Conservation (phyloP, 2,329 filamentous ascomycete genomes). For the Ceratocystis destructans region DNA sequence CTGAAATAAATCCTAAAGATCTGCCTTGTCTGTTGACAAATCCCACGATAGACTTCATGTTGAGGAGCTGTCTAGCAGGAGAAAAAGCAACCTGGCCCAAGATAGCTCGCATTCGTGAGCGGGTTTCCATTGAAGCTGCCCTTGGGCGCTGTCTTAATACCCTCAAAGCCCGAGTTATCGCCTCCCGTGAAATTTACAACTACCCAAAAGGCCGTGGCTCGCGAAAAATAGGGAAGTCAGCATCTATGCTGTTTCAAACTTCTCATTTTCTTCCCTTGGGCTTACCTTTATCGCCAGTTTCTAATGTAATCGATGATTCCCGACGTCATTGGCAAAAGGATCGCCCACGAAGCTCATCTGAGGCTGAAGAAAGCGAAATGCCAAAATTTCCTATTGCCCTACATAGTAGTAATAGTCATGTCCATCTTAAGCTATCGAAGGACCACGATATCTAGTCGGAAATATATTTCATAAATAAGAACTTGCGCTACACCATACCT, state of each 20-base stretch:
- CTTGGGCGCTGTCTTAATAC: conserved; percentile 61
- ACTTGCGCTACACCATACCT: too few relatives aligned
- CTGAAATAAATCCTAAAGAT: conserved; percentile 60
- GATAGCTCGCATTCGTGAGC: conserved; percentile 69
- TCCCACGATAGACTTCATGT: conserved; percentile 76
- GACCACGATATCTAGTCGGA: not conserved
- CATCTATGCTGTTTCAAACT: not conserved
- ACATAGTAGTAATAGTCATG: not conserved
- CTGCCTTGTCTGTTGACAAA: conserved; percentile 69
- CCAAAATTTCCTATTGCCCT: not conserved
- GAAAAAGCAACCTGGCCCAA: conserved; percentile 89
- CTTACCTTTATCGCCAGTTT: not conserved
- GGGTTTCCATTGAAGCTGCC: conserved; percentile 77
- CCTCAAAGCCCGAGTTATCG: conserved; percentile 45
- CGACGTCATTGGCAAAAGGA: not conserved
- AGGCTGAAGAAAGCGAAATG: not conserved
- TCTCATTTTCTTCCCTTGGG: not conserved
- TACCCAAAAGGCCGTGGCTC: not conserved
- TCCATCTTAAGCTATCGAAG: not conserved
- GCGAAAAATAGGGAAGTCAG: not conserved
- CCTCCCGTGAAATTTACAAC: conserved; percentile 27
- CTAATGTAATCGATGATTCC: not conserved
- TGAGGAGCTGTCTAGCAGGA: conserved; percentile 59
- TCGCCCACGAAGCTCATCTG: not conserved
- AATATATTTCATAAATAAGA: not conserved